Percentiles rank a stretch among this genome's conserved stretches.
Conservation (phyloP, 768 basidiomycete species). For the Tylopilus sp. region DNA sequence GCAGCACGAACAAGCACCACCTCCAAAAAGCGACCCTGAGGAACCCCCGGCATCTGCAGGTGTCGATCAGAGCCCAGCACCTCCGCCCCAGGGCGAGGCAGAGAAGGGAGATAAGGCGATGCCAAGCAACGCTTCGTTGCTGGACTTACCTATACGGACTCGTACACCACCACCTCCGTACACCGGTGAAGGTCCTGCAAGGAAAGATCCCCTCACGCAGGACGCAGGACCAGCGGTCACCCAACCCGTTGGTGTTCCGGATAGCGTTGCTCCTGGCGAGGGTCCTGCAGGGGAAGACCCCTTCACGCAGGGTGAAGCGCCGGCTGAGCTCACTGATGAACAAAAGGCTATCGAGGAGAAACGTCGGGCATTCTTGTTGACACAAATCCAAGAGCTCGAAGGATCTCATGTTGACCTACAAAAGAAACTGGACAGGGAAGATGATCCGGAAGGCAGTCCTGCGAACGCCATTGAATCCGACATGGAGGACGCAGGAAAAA, state of each 20-base stretch:
- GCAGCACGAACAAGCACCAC: conserved; percentile 1
- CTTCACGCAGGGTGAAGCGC: conserved; percentile 16
- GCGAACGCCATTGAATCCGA: conserved; percentile 14
- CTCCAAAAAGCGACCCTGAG: neutral
- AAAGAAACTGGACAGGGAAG: neutral
- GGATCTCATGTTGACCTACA: neutral
- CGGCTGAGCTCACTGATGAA: conserved; percentile 17
- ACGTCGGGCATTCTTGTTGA: conserved; percentile 18
- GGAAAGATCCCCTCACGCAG: conserved; percentile 13
- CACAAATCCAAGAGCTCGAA: conserved; percentile 18
- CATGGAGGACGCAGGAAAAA: conserved; percentile 15
- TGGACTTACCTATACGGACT: conserved; percentile 9
- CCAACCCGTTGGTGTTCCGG: conserved; percentile 14
- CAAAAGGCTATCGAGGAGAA: conserved; percentile 22
- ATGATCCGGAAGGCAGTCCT: neutral
- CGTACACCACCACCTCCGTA: conserved; percentile 28
- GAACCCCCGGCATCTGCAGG: conserved; percentile 1
- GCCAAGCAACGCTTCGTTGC: neutral
- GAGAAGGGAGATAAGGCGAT: neutral
- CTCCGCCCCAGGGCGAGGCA: neutral
- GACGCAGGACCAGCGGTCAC: conserved; percentile 19
- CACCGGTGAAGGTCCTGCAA: conserved; percentile 4
- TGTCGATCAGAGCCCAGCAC: conserved; percentile 7
- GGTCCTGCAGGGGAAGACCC: conserved; percentile 7
- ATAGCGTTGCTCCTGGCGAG: conserved; percentile 3